phyloP scores from a whole-genome alignment of 2,329 filamentous ascomycete genomes.

The Pseudogymnoascus sp. region DNA sequence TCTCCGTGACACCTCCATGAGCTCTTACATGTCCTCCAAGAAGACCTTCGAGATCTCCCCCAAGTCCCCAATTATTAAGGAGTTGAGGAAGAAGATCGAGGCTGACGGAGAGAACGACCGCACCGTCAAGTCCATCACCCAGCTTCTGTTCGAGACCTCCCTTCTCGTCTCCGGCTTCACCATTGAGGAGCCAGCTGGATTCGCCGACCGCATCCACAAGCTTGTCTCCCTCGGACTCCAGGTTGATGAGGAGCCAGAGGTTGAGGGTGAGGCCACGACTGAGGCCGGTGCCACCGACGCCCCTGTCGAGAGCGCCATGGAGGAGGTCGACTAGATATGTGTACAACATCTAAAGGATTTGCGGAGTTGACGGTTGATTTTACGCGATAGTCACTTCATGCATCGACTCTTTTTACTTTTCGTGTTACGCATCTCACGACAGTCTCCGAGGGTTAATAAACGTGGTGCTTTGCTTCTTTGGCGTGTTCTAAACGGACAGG shows the following conservation, averaged over 20 bases:
- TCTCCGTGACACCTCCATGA: constrained; percentile 99
- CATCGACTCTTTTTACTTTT: constrained; percentile 8
- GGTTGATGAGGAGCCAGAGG: constrained; percentile 88
- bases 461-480: constrained; percentile 7
- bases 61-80: constrained; percentile 94
- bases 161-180: constrained; percentile 98
- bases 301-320: constrained; percentile 75
- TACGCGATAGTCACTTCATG: constrained; percentile 7
- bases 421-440: constrained; percentile 10
- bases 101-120: constrained; percentile 95
- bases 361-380: constrained; percentile 5
- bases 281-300: constrained; percentile 50
- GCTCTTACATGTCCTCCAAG: constrained; percentile 99
- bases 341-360: constrained; percentile 9
- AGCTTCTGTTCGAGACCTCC: constrained; percentile 97
- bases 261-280: constrained; percentile 52
- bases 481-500: constrained; percentile 4
- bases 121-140: constrained; percentile 98
- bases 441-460: constrained; percentile 6
- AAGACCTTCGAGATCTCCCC: constrained; percentile 99
- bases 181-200: constrained; percentile 96
- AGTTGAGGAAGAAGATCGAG: constrained; percentile 99
- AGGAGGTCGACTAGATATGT: constrained; percentile 87
- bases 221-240: constrained; percentile 96
- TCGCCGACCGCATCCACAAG: constrained; percentile 99